Evolutionary conservation across 2,329 filamentous ascomycete species (phyloP).

Genomic region (Hypomyces rosellus): DNA sequence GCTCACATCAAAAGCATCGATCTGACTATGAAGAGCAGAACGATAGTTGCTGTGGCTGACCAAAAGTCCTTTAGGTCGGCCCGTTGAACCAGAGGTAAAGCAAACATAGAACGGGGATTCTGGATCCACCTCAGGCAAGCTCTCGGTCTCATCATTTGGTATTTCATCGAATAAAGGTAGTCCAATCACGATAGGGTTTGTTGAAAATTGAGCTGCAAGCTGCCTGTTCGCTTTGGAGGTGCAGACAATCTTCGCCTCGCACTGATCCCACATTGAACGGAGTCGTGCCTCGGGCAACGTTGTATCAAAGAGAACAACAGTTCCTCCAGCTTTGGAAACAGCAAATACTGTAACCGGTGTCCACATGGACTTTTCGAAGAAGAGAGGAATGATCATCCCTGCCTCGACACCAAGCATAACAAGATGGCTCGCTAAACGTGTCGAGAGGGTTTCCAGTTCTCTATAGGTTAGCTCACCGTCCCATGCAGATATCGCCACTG

Average conservation of each 20-base stretch:
- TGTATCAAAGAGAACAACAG: conserved; percentile 16
- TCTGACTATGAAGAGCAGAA: conserved; percentile 33
- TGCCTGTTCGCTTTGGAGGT: no score
- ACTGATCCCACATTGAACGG: not conserved
- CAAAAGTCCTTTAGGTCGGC: conserved; percentile 47
- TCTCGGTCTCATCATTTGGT: no score
- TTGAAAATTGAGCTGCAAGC: no score
- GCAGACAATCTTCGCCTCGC: not conserved
- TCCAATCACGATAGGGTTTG: not conserved
- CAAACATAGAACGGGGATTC: conserved; percentile 31
- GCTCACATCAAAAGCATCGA: conserved; percentile 14
- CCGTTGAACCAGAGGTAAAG: conserved; percentile 52
- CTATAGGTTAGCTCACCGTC: not conserved
- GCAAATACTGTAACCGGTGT: conserved; percentile 17
- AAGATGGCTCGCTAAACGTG: conserved; percentile 27
- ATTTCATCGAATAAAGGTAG: no score
- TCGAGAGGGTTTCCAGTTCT: conserved; percentile 19
- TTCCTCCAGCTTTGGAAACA: conserved; percentile 22
- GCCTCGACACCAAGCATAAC: conserved; percentile 16
- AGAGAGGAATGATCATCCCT: conserved; percentile 25
- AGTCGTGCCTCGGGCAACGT: not conserved
- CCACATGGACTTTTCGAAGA: conserved; percentile 20
- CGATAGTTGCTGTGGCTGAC: conserved; percentile 34
- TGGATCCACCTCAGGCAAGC: not conserved
- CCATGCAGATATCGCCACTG: no score